These are phyloP conservation scores for Amborella trichopoda DNA, from an alignment of 164 flowering plant species.

Conservation along the genomic window DNA sequence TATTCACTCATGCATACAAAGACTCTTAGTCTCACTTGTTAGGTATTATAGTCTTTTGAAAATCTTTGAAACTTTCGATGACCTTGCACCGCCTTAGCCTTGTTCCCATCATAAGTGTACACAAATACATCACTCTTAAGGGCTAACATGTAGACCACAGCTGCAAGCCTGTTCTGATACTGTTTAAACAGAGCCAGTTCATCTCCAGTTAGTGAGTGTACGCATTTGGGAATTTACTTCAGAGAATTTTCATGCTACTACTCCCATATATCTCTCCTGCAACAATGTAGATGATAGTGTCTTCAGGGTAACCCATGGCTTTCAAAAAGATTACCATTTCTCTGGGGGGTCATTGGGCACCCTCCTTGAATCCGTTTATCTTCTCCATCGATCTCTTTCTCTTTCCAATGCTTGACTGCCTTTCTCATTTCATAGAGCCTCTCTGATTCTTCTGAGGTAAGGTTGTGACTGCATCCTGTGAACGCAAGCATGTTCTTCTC, in stretches of 20 bases:
- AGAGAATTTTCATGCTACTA: slow-evolving; percentile 38
- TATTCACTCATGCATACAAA: too few species aligned
- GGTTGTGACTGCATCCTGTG: slow-evolving; percentile 72
- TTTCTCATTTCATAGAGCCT: slow-evolving; percentile 53
- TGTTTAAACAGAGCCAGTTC: slow-evolving; percentile 37
- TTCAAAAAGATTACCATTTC: slow-evolving; percentile 64
- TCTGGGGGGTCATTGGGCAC: slow-evolving; percentile 70
- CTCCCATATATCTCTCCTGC: slow-evolving; percentile 64
- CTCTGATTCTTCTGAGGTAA: slow-evolving; percentile 33
- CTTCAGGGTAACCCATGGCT: slow-evolving; percentile 65
- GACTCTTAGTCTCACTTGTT: slow-evolving; percentile 28
- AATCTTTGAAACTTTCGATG: slow-evolving; percentile 71
- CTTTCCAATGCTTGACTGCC: slow-evolving; percentile 57
- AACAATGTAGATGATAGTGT: slow-evolving; percentile 52
- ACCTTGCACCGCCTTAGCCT: slow-evolving; percentile 96
- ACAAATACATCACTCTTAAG: slow-evolving; percentile 72
- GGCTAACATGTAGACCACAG: slow-evolving; percentile 75
- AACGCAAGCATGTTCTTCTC: slow-evolving; percentile 83
- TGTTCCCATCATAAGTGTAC: slow-evolving; percentile 67
- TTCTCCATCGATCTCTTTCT: slow-evolving; percentile 49
- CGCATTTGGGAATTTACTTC: slow-evolving; percentile 40
- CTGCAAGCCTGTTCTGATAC: slow-evolving; percentile 68
- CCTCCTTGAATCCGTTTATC: slow-evolving; percentile 45
- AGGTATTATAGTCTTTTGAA: slow-evolving; percentile 51
- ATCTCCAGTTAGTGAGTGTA: slow-evolving; percentile 41